Evolutionary conservation across 179 eudicot species (phyloP).

Genomic region (Spergularia azorica): DNA sequence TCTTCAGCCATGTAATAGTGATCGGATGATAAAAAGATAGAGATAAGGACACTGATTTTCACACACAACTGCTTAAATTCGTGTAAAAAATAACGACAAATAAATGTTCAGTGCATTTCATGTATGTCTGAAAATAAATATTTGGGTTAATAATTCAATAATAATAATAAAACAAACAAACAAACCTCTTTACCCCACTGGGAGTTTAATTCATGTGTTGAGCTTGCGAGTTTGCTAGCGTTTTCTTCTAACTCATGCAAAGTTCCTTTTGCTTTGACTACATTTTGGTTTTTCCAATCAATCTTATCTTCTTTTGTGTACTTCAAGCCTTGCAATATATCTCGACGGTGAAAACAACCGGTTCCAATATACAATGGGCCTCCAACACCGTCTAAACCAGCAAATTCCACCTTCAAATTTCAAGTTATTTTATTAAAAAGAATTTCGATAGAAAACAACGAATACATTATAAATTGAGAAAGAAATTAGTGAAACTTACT

Average conservation of each 20-base stretch:
- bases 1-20: too few relatives aligned
- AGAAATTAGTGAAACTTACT: conserved; percentile 32
- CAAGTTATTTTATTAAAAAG: background rate
- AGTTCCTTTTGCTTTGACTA: conserved; percentile 19
- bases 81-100: too few relatives aligned
- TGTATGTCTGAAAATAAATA: too few relatives aligned
- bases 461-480: background rate
- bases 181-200: conserved; percentile 79
- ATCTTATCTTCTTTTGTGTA: conserved; percentile 35
- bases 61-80: too few relatives aligned
- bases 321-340: conserved; percentile 54
- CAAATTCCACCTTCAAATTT: conserved; percentile 56
- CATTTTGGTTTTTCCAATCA: conserved; percentile 38
- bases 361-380: conserved; percentile 78
- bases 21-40: too few relatives aligned
- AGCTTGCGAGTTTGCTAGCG: conserved; percentile 53
- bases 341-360: conserved; percentile 87
- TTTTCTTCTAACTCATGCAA: conserved; percentile 48
- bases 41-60: too few relatives aligned
- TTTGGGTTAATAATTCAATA: too few relatives aligned
- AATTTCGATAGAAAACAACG: too few relatives aligned
- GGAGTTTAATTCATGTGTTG: conserved; percentile 60
- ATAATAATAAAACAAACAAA: background rate
- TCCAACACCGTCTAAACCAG: conserved; percentile 72
- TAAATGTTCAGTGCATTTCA: too few relatives aligned